Conservation (phyloP, 768 basidiomycete genomes). For the Termitomyces titanicus region DNA sequence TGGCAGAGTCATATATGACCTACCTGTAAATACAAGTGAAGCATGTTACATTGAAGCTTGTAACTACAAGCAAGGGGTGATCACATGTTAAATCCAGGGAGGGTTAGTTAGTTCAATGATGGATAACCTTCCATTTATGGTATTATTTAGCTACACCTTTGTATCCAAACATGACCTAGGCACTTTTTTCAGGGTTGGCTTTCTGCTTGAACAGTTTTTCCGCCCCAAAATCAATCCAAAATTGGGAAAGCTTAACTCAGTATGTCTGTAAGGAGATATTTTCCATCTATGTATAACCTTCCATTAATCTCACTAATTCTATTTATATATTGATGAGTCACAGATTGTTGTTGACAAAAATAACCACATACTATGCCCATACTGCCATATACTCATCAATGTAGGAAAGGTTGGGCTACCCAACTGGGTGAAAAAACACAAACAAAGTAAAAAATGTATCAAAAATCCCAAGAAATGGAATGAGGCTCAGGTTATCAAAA, state of each 20-base stretch:
- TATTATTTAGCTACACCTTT: background rate
- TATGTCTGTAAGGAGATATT: background rate
- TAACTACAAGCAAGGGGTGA: too few relatives aligned
- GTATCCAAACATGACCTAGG: background rate
- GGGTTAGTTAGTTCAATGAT: too few relatives aligned
- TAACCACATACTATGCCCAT: background rate
- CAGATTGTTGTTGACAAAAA: background rate
- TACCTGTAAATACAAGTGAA: too few relatives aligned
- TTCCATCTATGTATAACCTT: background rate
- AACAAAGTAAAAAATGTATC: background rate
- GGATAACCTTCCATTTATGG: background rate
- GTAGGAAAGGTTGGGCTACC: background rate
- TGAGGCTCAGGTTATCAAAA: too few relatives aligned
- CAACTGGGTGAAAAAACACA: background rate
- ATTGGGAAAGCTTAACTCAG: background rate
- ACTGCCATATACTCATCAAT: background rate
- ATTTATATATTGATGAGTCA: background rate
- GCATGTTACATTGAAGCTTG: too few relatives aligned
- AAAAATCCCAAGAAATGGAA: background rate
- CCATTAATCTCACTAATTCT: background rate
- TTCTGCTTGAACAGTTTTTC: background rate
- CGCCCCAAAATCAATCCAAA: background rate
- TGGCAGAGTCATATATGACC: too few relatives aligned
- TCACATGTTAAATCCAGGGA: too few relatives aligned
- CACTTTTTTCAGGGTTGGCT: background rate